Percentiles rank a stretch among this genome's conserved stretches.
Evolutionary conservation across 2,329 filamentous ascomycete genomes (phyloP).

Genomic region (Pseudophaeomoniella oleicola): DNA sequence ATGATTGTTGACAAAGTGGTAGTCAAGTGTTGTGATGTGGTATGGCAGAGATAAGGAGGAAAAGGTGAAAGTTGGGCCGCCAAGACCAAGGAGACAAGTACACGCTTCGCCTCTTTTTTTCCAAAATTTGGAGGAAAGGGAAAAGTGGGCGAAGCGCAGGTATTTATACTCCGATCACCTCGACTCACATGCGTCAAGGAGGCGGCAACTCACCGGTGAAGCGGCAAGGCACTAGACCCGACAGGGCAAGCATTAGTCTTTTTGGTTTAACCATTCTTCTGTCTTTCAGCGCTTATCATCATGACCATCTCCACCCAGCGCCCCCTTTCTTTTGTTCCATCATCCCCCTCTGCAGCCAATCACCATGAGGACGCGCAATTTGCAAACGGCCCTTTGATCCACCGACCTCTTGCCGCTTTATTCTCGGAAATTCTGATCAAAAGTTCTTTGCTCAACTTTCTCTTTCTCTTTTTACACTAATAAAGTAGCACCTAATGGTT

Average conservation of each 20-base stretch:
- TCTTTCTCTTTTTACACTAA: no score
- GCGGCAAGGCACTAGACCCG: neutral
- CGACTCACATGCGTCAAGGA: neutral
- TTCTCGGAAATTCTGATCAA: neutral
- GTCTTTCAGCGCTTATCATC: neutral
- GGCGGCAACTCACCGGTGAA: neutral
- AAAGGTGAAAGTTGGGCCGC: neutral
- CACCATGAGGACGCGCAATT: neutral
- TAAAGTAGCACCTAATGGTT: no score
- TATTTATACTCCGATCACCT: neutral
- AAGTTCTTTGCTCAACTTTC: no score
- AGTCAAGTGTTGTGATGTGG: neutral
- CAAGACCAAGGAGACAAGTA: neutral
- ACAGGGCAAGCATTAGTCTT: neutral
- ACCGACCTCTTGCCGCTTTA: neutral
- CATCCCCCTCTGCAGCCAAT: neutral
- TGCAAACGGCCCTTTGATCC: neutral
- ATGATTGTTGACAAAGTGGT: neutral
- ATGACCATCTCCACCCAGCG: neutral
- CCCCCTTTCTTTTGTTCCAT: neutral
- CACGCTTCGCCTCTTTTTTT: neutral
- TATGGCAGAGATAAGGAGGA: neutral
- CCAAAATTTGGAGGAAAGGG: neutral
- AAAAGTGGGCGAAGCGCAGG: constrained; percentile 1
- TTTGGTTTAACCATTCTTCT: no score